A percentile compares a stretch with the other conserved stretches of the same genome.
These are phyloP conservation scores for Polygonum aviculare DNA, from an alignment of 148 eudicot genomes.

Conservation along the genomic window DNA sequence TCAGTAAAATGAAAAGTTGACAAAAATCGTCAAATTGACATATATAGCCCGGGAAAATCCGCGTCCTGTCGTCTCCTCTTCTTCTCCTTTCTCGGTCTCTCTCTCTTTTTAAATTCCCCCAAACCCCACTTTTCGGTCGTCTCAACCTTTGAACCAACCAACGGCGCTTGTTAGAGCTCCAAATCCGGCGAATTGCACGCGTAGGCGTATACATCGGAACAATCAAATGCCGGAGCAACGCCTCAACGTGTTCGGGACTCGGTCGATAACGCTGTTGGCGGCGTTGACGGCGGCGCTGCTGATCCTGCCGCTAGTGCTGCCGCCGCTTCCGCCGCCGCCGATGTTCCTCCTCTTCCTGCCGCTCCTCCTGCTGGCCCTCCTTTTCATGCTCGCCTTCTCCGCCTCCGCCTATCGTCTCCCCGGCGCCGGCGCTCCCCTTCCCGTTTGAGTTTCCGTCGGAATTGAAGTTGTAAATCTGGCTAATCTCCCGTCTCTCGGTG, in stretches of 20 bases:
- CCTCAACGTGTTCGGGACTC: constrained; percentile 9
- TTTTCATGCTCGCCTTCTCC: constrained; percentile 23
- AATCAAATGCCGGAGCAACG: background rate
- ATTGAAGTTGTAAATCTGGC: background rate
- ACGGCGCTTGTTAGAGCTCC: background rate
- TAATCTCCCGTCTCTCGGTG: background rate
- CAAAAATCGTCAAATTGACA: background rate
- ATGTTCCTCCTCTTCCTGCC: constrained; percentile 28
- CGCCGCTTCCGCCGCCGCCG: constrained; percentile 47
- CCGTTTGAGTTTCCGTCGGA: background rate
- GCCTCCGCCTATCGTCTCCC: constrained; percentile 11
- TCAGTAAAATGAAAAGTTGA: background rate
- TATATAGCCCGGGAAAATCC: background rate
- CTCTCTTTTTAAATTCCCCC: background rate
- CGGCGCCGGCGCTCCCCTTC: background rate
- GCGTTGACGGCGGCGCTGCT: constrained; percentile 24
- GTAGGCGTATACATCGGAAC: no score
- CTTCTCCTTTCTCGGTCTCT: background rate
- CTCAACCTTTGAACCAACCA: background rate
- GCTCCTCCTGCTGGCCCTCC: constrained; percentile 23
- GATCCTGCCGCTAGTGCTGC: constrained; percentile 30
- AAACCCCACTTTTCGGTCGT: background rate
- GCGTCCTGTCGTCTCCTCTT: background rate
- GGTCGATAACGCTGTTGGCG: constrained; percentile 19
- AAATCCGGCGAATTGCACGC: background rate